Evolutionary conservation across 2,329 filamentous ascomycete genomes (phyloP), one percentile per base, ranked within the genome.

Genomic region (Colletotrichum shisoi): DNA sequence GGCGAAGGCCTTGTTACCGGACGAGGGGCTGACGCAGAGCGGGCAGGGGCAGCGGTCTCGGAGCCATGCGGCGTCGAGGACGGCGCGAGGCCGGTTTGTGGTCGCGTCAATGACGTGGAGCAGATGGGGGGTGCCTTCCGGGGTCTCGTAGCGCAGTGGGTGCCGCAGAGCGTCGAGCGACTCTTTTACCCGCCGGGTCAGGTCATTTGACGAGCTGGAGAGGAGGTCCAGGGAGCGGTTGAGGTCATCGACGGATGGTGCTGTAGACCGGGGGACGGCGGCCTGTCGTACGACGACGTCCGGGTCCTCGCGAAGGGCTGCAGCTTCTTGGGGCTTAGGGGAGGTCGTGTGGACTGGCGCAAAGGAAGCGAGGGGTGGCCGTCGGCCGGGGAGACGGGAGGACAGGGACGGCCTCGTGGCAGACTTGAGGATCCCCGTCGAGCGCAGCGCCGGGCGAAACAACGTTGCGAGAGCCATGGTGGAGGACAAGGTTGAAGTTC

Each of bases 41-140:
- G 74, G 63, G 71, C 87, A 89, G 42, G 77, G 74, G 71, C 87
- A 89, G 21, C 78, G 76, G 71, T 89, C 87, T 31, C 87, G 85
- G 17, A 88, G 76, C 63, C 74, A 78, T 53, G 69, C 51, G 1
- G 72, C 63, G 21, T 60, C 63, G 11, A 61, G 40, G 17, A 24
- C 39, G 46, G 21, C 46, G 19, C 12, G 8, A 8, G 13, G 21
- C 19, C 44, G 13, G 37, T 4, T 11, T 9, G 42, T 21, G 31
- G 13, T n/a, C 11, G 56, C 12, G 31, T 42, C 44, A 19, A n/a
- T 7, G n/a, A 17, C 15, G 13, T 19, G 57, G 49, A 62, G 27
- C 8, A 45, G 19, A 17, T 39, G 21, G 49, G 59, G n/a, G 1
- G 37, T 27, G 27, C 17, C 17, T 13, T 19, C 3, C 34, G 4